Evolutionary conservation across 176 grass and related monocot species (phyloP).

Genomic region (Musa itinerans): DNA sequence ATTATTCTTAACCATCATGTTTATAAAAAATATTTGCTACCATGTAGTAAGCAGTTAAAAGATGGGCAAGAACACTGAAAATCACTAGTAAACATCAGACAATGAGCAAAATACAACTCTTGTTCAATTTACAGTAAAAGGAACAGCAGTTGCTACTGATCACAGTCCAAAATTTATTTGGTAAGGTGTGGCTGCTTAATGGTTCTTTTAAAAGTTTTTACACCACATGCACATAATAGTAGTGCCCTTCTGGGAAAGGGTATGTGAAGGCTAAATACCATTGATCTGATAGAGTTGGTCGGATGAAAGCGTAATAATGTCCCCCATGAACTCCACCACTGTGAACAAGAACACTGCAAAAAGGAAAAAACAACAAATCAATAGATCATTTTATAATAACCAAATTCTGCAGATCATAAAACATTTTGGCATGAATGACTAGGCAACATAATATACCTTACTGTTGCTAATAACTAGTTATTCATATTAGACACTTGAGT

Average conservation of each 20-base stretch:
- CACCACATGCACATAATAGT: no score
- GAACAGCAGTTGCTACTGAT: background rate
- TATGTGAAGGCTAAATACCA: background rate
- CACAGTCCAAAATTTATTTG: background rate
- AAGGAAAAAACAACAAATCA: background rate
- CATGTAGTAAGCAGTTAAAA: background rate
- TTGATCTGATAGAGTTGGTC: constrained; percentile 15
- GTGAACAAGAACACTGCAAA: constrained; percentile 11
- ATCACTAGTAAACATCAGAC: background rate
- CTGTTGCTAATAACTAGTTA: background rate
- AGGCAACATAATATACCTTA: background rate
- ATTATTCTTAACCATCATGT: background rate
- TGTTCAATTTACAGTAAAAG: background rate
- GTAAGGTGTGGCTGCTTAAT: background rate
- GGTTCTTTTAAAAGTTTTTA: background rate
- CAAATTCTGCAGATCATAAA: background rate
- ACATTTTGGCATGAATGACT: background rate
- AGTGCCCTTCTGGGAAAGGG: background rate
- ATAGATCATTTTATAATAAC: background rate
- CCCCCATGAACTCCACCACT: constrained; percentile 15
- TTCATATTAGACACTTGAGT: background rate
- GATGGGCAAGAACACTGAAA: background rate
- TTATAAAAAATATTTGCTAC: background rate
- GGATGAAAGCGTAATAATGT: constrained; percentile 19
- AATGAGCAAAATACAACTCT: background rate